These are phyloP conservation scores for Daldinia concentrica DNA, from an alignment of 495 filamentous ascomycete species.

Conservation along the genomic window DNA sequence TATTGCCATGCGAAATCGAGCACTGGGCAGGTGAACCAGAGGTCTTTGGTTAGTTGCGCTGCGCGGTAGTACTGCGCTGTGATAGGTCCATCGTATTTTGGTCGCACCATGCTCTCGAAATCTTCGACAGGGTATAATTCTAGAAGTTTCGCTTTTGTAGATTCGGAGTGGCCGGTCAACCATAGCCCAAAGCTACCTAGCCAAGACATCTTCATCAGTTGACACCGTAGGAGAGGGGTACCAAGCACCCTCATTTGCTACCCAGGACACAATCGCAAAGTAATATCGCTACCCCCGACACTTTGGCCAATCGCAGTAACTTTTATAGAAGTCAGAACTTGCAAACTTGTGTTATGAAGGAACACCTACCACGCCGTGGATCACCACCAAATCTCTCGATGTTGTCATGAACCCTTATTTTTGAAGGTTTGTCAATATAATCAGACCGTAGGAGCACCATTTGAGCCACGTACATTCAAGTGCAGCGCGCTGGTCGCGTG, in stretches of 20 bases:
- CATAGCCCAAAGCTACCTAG: not conserved
- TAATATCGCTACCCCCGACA: not conserved
- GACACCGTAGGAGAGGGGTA: not conserved
- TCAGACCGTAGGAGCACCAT: not conserved
- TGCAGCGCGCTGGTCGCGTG: not conserved
- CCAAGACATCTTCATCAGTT: not conserved
- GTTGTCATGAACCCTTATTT: not conserved
- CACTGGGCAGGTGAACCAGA: slow-evolving; percentile 10
- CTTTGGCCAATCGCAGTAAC: not conserved
- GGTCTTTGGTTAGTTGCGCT: not conserved
- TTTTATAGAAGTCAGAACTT: not conserved
- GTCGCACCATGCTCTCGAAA: slow-evolving; percentile 9
- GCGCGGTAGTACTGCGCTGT: slow-evolving; percentile 11
- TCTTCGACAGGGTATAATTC: not conserved
- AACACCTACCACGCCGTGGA: not conserved
- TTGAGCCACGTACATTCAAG: not conserved
- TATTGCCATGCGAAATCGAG: slow-evolving; percentile 12
- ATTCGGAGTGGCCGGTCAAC: not conserved
- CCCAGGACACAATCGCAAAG: not conserved
- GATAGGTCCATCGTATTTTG: not conserved
- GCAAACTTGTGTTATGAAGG: not conserved
- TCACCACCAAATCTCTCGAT: not conserved
- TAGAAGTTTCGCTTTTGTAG: not conserved
- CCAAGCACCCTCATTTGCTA: not conserved
- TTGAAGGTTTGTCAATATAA: not conserved